Evolutionary conservation across 352 stramenopile genomes (phyloP).

Genomic region (Stramenopiles sp.): DNA sequence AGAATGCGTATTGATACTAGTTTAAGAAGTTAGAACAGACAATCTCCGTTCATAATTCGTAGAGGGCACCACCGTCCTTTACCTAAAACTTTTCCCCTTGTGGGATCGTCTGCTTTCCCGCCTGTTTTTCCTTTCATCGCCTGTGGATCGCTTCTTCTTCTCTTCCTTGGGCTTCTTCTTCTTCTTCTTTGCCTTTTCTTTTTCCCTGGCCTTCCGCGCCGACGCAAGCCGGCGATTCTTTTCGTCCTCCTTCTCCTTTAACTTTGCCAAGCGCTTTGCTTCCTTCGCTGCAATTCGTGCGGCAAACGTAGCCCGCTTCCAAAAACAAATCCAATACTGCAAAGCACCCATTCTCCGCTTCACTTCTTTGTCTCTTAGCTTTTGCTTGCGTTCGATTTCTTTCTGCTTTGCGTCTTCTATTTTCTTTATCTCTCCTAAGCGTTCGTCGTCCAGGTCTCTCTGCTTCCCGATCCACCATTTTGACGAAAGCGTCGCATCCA

Average conservation of each 20-base stretch:
- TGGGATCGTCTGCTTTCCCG: neutral
- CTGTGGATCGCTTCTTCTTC: constrained; percentile 7
- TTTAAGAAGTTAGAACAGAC: neutral
- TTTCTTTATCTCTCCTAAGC: constrained; percentile 10
- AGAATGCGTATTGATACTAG: neutral
- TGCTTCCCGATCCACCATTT: constrained; percentile 42
- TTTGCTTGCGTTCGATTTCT: neutral
- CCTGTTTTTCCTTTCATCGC: neutral
- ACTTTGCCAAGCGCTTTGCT: constrained; percentile 1
- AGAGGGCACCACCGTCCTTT: neutral
- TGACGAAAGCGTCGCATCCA: constrained; percentile 55
- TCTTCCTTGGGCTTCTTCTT: too few species aligned
- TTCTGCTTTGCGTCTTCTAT: neutral
- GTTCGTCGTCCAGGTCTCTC: constrained; percentile 8
- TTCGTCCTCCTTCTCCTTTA: constrained; percentile 10
- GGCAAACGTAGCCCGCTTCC: neutral
- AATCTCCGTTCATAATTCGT: neutral
- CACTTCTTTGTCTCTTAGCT: constrained; percentile 10
- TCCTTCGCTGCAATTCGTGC: constrained; percentile 8
- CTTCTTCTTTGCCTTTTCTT: neutral
- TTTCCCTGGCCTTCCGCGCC: neutral
- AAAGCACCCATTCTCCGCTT: neutral
- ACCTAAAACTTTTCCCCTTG: neutral
- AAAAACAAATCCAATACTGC: constrained; percentile 3
- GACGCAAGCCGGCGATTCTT: neutral